Evolutionary conservation across 331 rosid species (phyloP).

Genomic region (Rhamnella rubrinervis): DNA sequence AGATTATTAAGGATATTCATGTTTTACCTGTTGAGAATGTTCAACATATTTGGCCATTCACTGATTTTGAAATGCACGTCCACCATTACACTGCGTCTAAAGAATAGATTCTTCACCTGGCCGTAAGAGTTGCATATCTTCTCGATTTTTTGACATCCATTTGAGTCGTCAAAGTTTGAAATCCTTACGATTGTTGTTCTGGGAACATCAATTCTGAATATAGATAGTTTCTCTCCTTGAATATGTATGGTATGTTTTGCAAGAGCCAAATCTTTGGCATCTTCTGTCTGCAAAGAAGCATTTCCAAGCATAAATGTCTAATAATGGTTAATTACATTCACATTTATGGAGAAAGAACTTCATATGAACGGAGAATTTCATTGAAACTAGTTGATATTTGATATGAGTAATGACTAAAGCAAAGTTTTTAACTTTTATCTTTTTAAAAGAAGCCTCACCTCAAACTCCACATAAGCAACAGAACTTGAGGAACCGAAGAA

Average conservation of each 20-base stretch:
- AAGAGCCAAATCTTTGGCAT: constrained; percentile 29
- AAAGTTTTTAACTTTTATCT: background rate
- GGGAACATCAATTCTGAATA: constrained; percentile 31
- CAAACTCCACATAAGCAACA: constrained; percentile 29
- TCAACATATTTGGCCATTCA: constrained; percentile 33
- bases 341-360: too few species aligned
- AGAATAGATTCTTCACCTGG: background rate
- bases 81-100: background rate
- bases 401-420: background rate
- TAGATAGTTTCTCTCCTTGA: constrained; percentile 8
- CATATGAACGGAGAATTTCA: too few species aligned
- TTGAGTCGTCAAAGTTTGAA: background rate
- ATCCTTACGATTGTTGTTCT: constrained; percentile 28
- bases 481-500: constrained; percentile 21
- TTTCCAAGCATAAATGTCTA: background rate
- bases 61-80: constrained; percentile 22
- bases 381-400: background rate
- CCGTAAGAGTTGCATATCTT: constrained; percentile 5
- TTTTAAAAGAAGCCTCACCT: constrained; percentile 17
- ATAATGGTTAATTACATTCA: background rate
- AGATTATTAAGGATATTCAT: background rate
- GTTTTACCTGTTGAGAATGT: constrained; percentile 23
- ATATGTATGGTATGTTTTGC: constrained; percentile 23
- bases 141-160: background rate
- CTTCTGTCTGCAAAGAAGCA: constrained; percentile 24